Evolutionary conservation across 352 stramenopile species (phyloP).

Genomic region (Phytophthora niederhauseri): DNA sequence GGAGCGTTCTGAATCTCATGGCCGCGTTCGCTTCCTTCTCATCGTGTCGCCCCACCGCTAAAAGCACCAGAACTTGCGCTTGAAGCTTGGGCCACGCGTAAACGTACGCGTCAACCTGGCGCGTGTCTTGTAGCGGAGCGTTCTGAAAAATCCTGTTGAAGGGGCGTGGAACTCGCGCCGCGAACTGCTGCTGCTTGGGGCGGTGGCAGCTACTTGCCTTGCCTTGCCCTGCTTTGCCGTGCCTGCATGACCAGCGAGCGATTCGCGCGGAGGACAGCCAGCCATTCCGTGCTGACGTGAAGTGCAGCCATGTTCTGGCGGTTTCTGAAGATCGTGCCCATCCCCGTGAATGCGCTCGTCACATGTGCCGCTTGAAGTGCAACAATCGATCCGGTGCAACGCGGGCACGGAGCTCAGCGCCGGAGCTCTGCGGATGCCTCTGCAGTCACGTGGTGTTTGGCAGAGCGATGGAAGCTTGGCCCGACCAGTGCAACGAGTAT

Average conservation of each 20-base stretch:
- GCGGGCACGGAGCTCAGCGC: no score
- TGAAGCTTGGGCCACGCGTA: background rate
- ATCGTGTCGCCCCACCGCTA: background rate
- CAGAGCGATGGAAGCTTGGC: no score
- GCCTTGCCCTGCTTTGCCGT: background rate
- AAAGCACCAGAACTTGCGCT: background rate
- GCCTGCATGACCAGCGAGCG: background rate
- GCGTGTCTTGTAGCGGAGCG: no score
- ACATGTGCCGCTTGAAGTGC: constrained; percentile 2
- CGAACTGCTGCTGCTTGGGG: no score
- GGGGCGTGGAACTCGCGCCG: no score
- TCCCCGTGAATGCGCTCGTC: constrained; percentile 2
- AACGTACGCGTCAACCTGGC: background rate
- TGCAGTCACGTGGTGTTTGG: no score
- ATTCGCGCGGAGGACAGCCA: background rate
- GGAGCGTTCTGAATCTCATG: background rate
- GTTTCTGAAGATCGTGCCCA: constrained; percentile 1
- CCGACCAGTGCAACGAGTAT: no score
- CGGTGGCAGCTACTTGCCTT: no score
- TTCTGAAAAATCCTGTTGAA: no score
- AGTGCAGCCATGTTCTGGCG: background rate
- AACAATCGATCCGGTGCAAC: background rate
- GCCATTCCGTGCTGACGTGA: background rate
- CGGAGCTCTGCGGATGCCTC: no score
- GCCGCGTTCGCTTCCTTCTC: background rate